These are phyloP conservation scores for Chlorophyllum brunneum DNA, from an alignment of 768 basidiomycete genomes.

Conservation along the genomic window DNA sequence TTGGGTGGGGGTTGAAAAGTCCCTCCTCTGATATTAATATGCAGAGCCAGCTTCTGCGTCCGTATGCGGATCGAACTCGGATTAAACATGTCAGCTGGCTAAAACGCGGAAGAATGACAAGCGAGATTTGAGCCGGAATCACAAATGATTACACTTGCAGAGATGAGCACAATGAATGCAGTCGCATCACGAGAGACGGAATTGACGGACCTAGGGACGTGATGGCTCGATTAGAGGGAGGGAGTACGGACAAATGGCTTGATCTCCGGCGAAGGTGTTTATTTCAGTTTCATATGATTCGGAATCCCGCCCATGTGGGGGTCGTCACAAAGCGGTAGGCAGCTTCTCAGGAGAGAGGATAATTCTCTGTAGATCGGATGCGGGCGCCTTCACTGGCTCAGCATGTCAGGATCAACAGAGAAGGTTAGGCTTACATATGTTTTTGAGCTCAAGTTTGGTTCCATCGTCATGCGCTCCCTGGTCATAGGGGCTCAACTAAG, in stretches of 20 bases:
- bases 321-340: no score
- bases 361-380: no score
- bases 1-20: neutral
- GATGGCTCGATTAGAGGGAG: neutral
- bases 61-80: conserved; percentile 24
- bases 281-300: no score
- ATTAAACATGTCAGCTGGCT: conserved; percentile 18
- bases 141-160: neutral
- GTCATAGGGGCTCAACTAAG: no score
- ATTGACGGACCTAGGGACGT: neutral
- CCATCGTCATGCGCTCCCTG: no score
- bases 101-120: conserved; percentile 15
- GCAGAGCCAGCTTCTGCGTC: neutral
- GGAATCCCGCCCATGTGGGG: no score
- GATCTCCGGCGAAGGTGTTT: neutral
- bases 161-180: neutral
- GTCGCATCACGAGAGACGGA: neutral
- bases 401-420: no score
- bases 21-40: conserved; percentile 9
- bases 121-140: neutral
- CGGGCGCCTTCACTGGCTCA: no score
- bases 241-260: neutral
- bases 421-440: no score
- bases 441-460: no score
- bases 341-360: no score